Evolutionary conservation across 345 rosid genomes (phyloP), one percentile per base, ranked within the genome.

Genomic region (Cochlearia excelsa): DNA sequence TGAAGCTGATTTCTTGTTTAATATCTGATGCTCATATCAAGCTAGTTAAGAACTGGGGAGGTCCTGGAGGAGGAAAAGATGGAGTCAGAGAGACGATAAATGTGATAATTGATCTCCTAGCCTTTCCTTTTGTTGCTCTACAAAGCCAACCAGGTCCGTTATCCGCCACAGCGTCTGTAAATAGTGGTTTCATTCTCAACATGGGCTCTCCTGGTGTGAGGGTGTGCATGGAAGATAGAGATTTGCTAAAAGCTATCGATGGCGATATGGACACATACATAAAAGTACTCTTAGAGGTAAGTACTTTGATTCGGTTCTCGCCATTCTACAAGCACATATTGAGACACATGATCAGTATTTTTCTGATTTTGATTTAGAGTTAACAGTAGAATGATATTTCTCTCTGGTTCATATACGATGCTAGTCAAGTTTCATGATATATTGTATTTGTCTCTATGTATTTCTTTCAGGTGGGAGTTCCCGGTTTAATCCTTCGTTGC

Each of bases 141-240:
- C 99, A 93, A 74, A 85, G 78, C 78, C 70, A 84, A 68, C 85
- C 94, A 51, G 80, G 94, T 60, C 48, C 80, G 67, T 84, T 86
- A 67, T 78, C 86, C 60, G 86, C 99, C 48, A 80, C 83, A 10
- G 89, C 97, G 55, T 93, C 99, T 28, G 88, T 89, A 51, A 93
- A 77, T 78, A 89, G 97, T 66, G 99, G 99, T 53, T 83, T 80
- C 67, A 81, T 93, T 71, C 99, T 93, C 70, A 93, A 87, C 78
- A 70, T 75, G 80, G 94, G 86, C 27, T 80, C 95, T 50, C 82
- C 87, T 53, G 97, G 91, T 58, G 86, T 84, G 47, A 79, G 77
- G 75, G 79, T 84, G 44, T 83, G 81, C 78, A 59, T 82, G 71
- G 97, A 82, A 83, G 99, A 89, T 76, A 85, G 75, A 71, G 83